Percentiles rank a stretch among this genome's conserved stretches.
Conservation (phyloP, 805 yeast species). For the Wickerhamiella vanderwaltii region DNA sequence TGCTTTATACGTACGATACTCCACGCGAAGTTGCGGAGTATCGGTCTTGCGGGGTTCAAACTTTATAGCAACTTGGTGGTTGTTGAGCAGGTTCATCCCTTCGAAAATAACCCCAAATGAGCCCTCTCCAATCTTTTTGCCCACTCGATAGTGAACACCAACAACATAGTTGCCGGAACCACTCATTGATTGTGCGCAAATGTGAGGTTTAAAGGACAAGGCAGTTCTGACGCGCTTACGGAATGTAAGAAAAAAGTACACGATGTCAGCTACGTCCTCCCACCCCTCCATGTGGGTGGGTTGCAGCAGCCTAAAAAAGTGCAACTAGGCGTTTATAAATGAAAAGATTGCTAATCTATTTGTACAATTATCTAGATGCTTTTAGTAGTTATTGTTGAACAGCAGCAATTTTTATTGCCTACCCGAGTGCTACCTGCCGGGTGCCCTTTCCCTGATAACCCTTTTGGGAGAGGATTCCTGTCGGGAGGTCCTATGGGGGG, state of each 20-base stretch:
- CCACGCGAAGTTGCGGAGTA: slow-evolving; percentile 95
- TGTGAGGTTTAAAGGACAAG: not conserved
- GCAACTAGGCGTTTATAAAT: too few species aligned
- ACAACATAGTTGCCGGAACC: slow-evolving; percentile 36
- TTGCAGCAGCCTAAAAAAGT: too few species aligned
- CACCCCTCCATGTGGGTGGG: too few species aligned
- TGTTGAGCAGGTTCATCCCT: slow-evolving; percentile 84
- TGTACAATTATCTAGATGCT: too few species aligned
- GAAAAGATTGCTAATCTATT: too few species aligned
- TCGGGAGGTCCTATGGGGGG: too few species aligned
- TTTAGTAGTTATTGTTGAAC: too few species aligned
- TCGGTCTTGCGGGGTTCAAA: slow-evolving; percentile 92
- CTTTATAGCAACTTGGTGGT: slow-evolving; percentile 89
- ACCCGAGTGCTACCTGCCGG: too few species aligned
- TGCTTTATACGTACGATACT: slow-evolving; percentile 87
- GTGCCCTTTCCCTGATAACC: too few species aligned
- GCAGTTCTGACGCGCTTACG: not conserved
- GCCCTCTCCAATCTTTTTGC: slow-evolving; percentile 97
- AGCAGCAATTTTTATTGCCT: too few species aligned
- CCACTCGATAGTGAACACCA: slow-evolving; percentile 92
- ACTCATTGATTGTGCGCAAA: slow-evolving; percentile 5
- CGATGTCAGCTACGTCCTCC: too few species aligned
- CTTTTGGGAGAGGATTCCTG: too few species aligned
- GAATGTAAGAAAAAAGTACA: not conserved
- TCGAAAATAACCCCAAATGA: slow-evolving; percentile 96